These are phyloP conservation scores for Sanguinoderma infundibulare DNA, from an alignment of 1,284 basidiomycete genomes.

Conservation along the genomic window DNA sequence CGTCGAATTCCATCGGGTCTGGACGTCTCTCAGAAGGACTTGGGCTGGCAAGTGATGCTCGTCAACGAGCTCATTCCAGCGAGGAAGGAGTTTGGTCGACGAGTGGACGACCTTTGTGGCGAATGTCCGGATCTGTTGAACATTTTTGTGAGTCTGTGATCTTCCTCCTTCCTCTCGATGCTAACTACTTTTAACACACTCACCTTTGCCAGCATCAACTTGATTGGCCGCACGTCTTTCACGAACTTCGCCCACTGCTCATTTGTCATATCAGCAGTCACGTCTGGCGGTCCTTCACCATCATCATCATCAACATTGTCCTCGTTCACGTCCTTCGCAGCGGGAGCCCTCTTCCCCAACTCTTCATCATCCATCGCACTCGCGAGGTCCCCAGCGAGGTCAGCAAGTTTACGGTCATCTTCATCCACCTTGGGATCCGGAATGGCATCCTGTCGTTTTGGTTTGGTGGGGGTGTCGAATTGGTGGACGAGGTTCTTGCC, in stretches of 20 bases:
- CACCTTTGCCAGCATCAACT: background rate
- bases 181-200: background rate
- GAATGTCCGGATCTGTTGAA: slow-evolving; percentile 32
- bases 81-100: slow-evolving; percentile 36
- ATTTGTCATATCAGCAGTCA: slow-evolving; percentile 31
- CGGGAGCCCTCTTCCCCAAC: background rate
- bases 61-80: slow-evolving; percentile 30
- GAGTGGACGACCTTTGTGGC: slow-evolving; percentile 37
- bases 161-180: background rate
- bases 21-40: slow-evolving; percentile 37
- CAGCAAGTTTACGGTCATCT: background rate
- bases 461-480: background rate
- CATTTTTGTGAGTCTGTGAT: background rate
- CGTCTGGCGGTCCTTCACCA: slow-evolving; percentile 28
- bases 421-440: background rate
- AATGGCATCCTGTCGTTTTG: no score
- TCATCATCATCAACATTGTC: background rate
- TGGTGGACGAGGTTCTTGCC: background rate
- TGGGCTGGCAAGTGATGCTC: slow-evolving; percentile 7
- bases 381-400: background rate
- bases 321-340: background rate
- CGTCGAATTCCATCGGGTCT: slow-evolving; percentile 41
- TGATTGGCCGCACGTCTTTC: background rate
- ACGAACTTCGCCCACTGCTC: slow-evolving; percentile 26
- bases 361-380: background rate